Percentiles rank a stretch among this genome's conserved stretches.
Evolutionary conservation across 345 rosid genomes (phyloP).

Genomic region (Cardamine resedifolia): DNA sequence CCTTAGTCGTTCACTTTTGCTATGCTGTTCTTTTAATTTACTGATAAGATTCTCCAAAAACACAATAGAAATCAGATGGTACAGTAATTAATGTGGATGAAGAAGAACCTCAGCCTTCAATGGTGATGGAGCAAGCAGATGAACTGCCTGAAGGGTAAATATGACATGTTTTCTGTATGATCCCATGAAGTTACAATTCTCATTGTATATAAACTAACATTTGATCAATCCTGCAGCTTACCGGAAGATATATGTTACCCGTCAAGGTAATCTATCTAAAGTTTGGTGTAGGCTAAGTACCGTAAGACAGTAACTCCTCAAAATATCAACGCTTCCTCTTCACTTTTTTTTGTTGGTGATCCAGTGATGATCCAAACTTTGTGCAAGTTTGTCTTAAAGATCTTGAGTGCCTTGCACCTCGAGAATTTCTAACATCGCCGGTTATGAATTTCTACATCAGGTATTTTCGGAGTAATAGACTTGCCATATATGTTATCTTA

Average conservation of each 20-base stretch:
- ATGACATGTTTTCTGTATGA: background rate
- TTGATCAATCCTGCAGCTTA: constrained; percentile 49
- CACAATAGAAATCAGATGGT: constrained; percentile 39
- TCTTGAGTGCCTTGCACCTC: constrained; percentile 64
- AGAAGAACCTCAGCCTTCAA: constrained; percentile 53
- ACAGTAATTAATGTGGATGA: constrained; percentile 71
- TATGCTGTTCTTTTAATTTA: background rate
- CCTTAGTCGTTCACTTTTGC: background rate
- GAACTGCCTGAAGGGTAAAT: constrained; percentile 58
- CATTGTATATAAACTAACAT: constrained; percentile 23
- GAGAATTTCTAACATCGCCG: constrained; percentile 63
- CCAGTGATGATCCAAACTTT: constrained; percentile 70
- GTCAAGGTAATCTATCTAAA: constrained; percentile 53
- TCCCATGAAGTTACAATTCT: background rate
- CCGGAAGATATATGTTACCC: constrained; percentile 66
- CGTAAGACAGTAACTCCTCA: background rate
- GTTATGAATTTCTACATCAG: constrained; percentile 84
- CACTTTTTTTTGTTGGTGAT: constrained; percentile 23
- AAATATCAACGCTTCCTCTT: background rate
- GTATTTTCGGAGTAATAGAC: constrained; percentile 40
- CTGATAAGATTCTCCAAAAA: background rate
- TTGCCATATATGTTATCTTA: background rate
- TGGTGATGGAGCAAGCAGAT: constrained; percentile 34
- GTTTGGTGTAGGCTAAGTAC: constrained; percentile 6
- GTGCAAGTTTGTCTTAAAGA: constrained; percentile 65